Conservation (phyloP, 768 basidiomycete species). For the Suillus bovinus region DNA sequence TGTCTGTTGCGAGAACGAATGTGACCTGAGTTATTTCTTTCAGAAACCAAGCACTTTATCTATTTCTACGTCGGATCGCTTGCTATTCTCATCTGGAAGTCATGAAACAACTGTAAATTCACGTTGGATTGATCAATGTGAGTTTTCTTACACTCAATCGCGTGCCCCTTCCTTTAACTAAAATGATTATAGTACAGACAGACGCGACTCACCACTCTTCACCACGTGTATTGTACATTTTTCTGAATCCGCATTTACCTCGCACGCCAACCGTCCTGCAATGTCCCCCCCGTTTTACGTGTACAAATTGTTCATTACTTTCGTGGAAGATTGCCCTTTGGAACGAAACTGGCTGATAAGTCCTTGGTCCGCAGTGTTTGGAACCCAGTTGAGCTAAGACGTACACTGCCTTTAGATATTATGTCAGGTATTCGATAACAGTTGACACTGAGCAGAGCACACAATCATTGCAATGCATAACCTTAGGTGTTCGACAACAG, state of each 20-base stretch:
- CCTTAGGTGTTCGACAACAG: not conserved
- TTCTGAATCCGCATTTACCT: slow-evolving; percentile 21
- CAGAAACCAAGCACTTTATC: slow-evolving; percentile 98
- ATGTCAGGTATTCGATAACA: not conserved
- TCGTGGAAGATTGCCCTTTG: not conserved
- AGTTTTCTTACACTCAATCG: slow-evolving; percentile 4
- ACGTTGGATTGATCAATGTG: slow-evolving; percentile 26
- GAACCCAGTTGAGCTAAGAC: not conserved
- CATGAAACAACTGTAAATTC: slow-evolving; percentile 44
- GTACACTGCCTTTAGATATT: not conserved
- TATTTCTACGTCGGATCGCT: slow-evolving; percentile 96
- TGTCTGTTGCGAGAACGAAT: not conserved
- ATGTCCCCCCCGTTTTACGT: slow-evolving; percentile 20
- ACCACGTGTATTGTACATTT: slow-evolving; percentile 26
- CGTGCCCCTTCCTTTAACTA: not conserved
- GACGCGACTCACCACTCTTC: slow-evolving; percentile 15
- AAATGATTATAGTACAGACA: slow-evolving; percentile 13
- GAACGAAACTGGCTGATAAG: not conserved
- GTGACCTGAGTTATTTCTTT: slow-evolving; percentile 14
- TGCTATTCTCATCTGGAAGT: slow-evolving; percentile 95
- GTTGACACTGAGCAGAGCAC: not conserved
- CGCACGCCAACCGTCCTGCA: slow-evolving; percentile 24
- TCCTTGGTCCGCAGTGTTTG: not conserved
- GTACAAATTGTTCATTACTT: slow-evolving; percentile 14
- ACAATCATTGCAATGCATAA: not conserved